These are phyloP conservation scores for Ceratocystis albifundus DNA, from an alignment of 2,329 filamentous ascomycete species.

Conservation along the genomic window DNA sequence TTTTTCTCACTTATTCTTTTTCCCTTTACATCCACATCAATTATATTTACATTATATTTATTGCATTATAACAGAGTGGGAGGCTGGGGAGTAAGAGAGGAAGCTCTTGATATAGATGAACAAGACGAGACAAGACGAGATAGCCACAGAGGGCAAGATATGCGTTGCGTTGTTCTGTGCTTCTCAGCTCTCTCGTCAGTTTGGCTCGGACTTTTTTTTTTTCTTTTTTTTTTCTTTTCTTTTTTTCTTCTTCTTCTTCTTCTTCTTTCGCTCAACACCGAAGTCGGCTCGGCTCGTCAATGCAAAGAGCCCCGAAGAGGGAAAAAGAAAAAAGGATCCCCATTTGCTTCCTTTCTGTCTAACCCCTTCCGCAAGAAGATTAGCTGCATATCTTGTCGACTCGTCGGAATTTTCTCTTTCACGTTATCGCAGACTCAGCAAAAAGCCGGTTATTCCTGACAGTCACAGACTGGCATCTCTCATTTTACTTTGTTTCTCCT, in stretches of 20 bases:
- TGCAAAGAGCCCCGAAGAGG: background rate
- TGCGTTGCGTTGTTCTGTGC: background rate
- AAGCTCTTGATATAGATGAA: too few species aligned
- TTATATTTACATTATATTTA: conserved; percentile 1
- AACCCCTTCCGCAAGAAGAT: background rate
- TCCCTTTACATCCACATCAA: background rate
- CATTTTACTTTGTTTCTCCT: background rate
- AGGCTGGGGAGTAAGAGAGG: background rate
- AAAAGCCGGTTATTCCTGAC: too few species aligned
- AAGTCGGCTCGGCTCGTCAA: background rate
- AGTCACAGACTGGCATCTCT: background rate
- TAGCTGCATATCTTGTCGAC: background rate
- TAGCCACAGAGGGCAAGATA: background rate
- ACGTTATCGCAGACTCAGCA: too few species aligned
- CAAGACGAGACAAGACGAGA: background rate
- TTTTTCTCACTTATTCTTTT: conserved; percentile 15
- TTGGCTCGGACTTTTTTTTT: too few species aligned
- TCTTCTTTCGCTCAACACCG: background rate
- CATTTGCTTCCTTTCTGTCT: background rate
- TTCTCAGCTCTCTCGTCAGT: background rate
- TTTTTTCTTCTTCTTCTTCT: background rate
- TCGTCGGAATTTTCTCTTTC: background rate
- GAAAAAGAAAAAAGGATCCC: background rate
- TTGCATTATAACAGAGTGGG: background rate
- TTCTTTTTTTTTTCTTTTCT: too few species aligned